These are phyloP conservation scores for Silene latifolia DNA, from an alignment of 148 eudicot genomes.

Conservation along the genomic window DNA sequence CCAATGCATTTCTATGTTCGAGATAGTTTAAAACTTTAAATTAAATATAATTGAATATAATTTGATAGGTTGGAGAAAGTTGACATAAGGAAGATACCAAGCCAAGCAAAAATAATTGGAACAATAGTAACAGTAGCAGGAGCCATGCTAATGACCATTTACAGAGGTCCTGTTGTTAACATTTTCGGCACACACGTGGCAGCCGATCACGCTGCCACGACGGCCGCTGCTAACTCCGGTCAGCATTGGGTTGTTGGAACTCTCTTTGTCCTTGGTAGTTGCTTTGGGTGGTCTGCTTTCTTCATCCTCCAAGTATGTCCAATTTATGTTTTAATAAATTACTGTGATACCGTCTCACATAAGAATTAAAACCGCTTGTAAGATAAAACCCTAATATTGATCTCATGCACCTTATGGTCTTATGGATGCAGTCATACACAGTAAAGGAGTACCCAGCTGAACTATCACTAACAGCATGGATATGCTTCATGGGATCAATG, in stretches of 20 bases:
- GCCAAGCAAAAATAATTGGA: conserved; percentile 61
- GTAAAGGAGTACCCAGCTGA: conserved; percentile 50
- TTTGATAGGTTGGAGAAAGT: conserved; percentile 45
- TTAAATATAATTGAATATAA: no score
- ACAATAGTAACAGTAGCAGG: conserved; percentile 57
- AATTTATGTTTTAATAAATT: not conserved
- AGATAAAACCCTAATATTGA: not conserved
- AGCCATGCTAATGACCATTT: conserved; percentile 54
- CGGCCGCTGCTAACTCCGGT: conserved; percentile 22
- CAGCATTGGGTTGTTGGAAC: conserved; percentile 59
- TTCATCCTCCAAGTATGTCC: conserved; percentile 56
- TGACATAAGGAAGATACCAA: conserved; percentile 45
- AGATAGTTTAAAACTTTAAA: no score
- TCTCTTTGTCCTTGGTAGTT: conserved; percentile 45
- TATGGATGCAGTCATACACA: conserved; percentile 43
- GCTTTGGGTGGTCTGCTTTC: conserved; percentile 55
- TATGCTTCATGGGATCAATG: conserved; percentile 49
- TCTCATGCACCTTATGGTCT: not conserved
- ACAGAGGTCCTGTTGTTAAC: conserved; percentile 51
- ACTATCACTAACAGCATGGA: conserved; percentile 47
- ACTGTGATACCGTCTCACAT: not conserved
- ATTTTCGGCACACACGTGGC: conserved; percentile 31
- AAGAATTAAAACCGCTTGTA: not conserved
- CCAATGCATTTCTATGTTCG: no score
- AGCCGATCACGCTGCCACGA: conserved; percentile 16